Base-by-base conservation (phyloP, 208 protist species). In the Leptomonas pyrrhocoris region DNA sequence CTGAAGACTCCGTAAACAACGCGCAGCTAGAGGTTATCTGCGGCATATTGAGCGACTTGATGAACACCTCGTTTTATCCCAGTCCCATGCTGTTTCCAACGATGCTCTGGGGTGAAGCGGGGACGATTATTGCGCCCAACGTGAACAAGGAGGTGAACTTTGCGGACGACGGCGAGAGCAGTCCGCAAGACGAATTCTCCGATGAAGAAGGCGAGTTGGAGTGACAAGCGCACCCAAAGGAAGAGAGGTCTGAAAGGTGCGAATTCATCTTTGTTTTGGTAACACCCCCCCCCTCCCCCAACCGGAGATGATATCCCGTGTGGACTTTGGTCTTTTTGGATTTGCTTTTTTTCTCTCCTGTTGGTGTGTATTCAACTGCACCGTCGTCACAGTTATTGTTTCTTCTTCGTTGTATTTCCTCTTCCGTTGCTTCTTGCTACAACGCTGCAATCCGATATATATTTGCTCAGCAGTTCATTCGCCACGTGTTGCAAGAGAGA, bases 1-100 rank as follows among this genome's bases (percentile, higher is more conserved):
- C 89, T n/a, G 19, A 59, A 38, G 79, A 94, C 61, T 38, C 38
- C 0, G 77, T 67, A 18, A 96, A 96, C 80, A 92, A 89, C 58
- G 65, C 46, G 0, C 78, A 67, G 45, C 65, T 96, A 9, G 85
- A 93, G 2, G 63, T 86, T 36, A 49, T 94, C 13, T 68, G 82
- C n/a, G 58, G 55, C 21, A 59, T 96, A 11, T 67, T 96, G n/a
- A 78, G 80, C 46, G 74, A 86, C 28, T 77, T 96, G 15, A 74
- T 90, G 18, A 78, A 65, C 53, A 77, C 68, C 18, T 80, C 77
- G 6, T 57, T 91, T 13, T 76, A 77, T 45, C 86, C 89, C 45
- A 89, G 84, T 56, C 48, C 67, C 62, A 23, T 42, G 0, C 88
- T 63, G 54, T 48, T 28, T 59, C 65, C 36, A 1, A 15, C 42